A percentile compares a stretch with the other conserved stretches of the same genome.
phyloP scores from a whole-genome alignment of 139 green algal genomes.

The Coccomyxa sp. region DNA sequence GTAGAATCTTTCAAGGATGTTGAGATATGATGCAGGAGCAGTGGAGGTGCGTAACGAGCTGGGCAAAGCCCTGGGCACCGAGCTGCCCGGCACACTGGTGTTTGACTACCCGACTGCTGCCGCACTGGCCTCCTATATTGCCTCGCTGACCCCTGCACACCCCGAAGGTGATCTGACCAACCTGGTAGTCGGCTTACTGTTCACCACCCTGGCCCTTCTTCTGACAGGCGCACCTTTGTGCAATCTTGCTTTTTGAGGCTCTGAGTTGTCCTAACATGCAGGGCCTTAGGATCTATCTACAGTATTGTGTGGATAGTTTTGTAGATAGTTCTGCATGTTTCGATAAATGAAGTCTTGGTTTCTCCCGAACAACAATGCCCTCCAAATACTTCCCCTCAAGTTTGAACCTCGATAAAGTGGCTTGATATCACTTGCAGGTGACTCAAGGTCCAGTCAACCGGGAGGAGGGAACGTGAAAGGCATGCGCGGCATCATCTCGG shows the following conservation, averaged over 20 bases:
- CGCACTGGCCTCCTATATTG: slow-evolving; percentile 7
- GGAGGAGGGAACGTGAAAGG: neutral
- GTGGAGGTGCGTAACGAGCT: slow-evolving; percentile 66
- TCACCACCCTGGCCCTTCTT: too few relatives aligned
- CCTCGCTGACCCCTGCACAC: neutral
- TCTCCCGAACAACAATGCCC: too few relatives aligned
- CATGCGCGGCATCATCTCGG: neutral
- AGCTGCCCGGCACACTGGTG: slow-evolving; percentile 67
- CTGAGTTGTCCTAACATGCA: too few relatives aligned
- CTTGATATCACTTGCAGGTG: neutral
- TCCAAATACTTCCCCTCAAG: too few relatives aligned
- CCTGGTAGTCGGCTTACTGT: neutral
- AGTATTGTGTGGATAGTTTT: too few relatives aligned
- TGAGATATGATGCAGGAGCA: slow-evolving; percentile 24
- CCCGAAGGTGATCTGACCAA: neutral
- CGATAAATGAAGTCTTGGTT: too few relatives aligned
- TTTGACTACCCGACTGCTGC: slow-evolving; percentile 36
- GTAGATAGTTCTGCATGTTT: too few relatives aligned
- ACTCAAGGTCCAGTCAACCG: neutral
- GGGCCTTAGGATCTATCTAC: too few relatives aligned
- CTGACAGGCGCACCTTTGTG: too few relatives aligned
- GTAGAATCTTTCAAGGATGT: too few relatives aligned
- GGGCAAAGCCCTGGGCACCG: slow-evolving; percentile 30
- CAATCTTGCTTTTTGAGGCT: too few relatives aligned
- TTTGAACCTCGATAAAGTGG: too few relatives aligned